Conservation (phyloP, 1,284 basidiomycete species). For the Irpex sp. region DNA sequence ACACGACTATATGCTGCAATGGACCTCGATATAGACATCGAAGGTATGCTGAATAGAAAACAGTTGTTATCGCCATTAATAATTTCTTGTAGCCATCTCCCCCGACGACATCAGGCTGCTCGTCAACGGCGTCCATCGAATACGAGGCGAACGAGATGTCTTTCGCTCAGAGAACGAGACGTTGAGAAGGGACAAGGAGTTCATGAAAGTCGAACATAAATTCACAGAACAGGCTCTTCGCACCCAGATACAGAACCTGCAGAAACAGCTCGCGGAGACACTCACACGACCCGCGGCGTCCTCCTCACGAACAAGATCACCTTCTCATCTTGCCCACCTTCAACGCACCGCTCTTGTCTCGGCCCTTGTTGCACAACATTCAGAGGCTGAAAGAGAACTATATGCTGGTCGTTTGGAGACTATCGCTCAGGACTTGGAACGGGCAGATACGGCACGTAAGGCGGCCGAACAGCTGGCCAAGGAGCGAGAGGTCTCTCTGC, state of each 20-base stretch:
- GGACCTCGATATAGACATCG: background rate
- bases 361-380: slow-evolving; percentile 12
- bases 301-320: slow-evolving; percentile 11
- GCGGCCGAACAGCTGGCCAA: slow-evolving; percentile 6
- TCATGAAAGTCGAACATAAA: slow-evolving; percentile 61
- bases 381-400: slow-evolving; percentile 8
- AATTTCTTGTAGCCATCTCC: background rate
- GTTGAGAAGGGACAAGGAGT: slow-evolving; percentile 62
- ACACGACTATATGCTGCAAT: background rate
- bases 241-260: slow-evolving; percentile 42
- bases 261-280: slow-evolving; percentile 29
- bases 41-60: background rate
- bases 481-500: slow-evolving; percentile 5
- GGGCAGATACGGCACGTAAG: background rate
- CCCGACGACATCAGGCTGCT: background rate
- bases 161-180: slow-evolving; percentile 66
- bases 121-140: background rate
- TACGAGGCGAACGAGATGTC: slow-evolving; percentile 7
- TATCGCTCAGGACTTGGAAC: slow-evolving; percentile 15
- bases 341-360: slow-evolving; percentile 9
- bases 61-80: background rate
- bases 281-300: slow-evolving; percentile 16
- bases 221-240: slow-evolving; percentile 62
- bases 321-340: background rate
- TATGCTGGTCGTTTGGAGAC: slow-evolving; percentile 5